These are phyloP conservation scores for Globisporangium uncinulatum DNA, from an alignment of 352 stramenopile genomes.

Conservation along the genomic window DNA sequence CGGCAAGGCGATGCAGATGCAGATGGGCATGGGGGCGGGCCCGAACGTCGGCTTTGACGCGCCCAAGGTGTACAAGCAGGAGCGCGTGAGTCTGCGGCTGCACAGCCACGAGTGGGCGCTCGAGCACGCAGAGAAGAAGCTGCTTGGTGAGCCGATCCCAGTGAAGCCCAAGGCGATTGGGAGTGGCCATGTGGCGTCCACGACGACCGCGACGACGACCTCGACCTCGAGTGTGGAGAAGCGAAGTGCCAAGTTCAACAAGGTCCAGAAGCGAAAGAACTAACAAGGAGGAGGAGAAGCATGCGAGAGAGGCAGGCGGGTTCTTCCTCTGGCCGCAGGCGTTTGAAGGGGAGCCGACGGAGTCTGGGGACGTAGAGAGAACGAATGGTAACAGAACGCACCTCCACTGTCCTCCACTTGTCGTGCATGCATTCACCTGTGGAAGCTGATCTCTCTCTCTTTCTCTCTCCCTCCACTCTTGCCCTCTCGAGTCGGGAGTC, in stretches of 20 bases:
- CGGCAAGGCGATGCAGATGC: conserved; percentile 88
- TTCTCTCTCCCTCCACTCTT: too few relatives aligned
- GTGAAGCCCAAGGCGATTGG: conserved; percentile 21
- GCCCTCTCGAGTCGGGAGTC: too few relatives aligned
- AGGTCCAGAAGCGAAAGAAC: conserved; percentile 58
- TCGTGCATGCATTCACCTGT: too few relatives aligned
- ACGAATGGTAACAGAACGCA: too few relatives aligned
- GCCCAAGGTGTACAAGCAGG: conserved; percentile 87
- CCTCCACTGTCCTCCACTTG: too few relatives aligned
- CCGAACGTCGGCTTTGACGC: conserved; percentile 88
- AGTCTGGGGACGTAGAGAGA: too few relatives aligned
- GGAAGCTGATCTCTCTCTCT: too few relatives aligned
- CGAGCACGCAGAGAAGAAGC: conserved; percentile 78
- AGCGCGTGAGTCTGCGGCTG: conserved; percentile 77
- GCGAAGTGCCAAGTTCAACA: conserved; percentile 69
- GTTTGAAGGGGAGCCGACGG: too few relatives aligned
- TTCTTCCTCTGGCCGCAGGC: too few relatives aligned
- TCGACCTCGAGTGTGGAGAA: conserved; percentile 32
- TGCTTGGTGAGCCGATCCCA: conserved; percentile 68
- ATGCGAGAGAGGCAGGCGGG: background rate
- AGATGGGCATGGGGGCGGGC: conserved; percentile 88
- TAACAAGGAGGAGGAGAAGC: background rate
- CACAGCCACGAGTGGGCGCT: conserved; percentile 81
- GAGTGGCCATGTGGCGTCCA: background rate
- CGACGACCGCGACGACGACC: conserved; percentile 11